A percentile compares a stretch with the other conserved stretches of the same genome.
Evolutionary conservation across 768 basidiomycete genomes (phyloP).

Genomic region (Kwoniella pini): DNA sequence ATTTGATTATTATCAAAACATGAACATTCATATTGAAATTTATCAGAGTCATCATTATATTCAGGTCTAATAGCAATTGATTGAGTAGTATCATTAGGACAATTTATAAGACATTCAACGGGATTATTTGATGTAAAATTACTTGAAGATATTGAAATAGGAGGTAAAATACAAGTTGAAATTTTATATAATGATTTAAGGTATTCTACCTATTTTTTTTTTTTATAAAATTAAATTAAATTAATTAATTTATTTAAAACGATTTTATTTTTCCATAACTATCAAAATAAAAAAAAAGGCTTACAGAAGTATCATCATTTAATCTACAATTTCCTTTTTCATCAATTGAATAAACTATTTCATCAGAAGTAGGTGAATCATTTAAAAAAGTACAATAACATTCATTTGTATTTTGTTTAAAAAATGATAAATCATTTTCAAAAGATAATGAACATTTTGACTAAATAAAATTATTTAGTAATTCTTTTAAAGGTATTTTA

Average conservation of each 20-base stretch:
- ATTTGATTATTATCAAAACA: slow-evolving; percentile 6
- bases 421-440: slow-evolving; percentile 5
- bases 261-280: no score
- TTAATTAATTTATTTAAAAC: no score
- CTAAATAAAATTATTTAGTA: background rate
- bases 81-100: background rate
- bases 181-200: slow-evolving; percentile 7
- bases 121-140: background rate
- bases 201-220: slow-evolving; percentile 22
- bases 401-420: slow-evolving; percentile 11
- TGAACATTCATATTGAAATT: slow-evolving; percentile 13
- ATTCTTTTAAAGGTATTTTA: background rate
- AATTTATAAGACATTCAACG: slow-evolving; percentile 3
- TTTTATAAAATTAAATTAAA: no score
- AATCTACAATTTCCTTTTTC: slow-evolving; percentile 12
- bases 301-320: slow-evolving; percentile 17
- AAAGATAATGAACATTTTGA: background rate
- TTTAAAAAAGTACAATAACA: slow-evolving; percentile 8
- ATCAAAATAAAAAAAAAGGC: background rate
- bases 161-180: slow-evolving; percentile 8
- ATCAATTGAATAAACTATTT: slow-evolving; percentile 14
- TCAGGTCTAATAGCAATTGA: slow-evolving; percentile 4
- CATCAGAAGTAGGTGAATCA: slow-evolving; percentile 12
- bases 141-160: background rate
- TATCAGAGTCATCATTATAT: background rate